Conservation (phyloP, 2,329 filamentous ascomycete genomes). For the Mollisiaceae sp. region DNA sequence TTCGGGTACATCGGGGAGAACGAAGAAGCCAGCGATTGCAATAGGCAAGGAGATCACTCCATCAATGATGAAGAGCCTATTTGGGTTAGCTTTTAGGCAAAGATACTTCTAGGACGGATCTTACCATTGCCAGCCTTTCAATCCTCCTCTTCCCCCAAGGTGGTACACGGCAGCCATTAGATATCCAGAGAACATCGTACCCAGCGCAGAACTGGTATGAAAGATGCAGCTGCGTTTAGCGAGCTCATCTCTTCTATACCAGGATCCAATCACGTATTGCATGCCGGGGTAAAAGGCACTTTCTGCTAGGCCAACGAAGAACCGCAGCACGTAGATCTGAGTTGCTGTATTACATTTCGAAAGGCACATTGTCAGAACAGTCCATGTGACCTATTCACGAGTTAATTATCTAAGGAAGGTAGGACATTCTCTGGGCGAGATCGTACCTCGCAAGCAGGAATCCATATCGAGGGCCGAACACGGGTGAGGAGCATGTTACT, state of each 20-base stretch:
- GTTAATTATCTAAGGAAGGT: conserved; percentile 11
- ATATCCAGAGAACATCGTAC: conserved; percentile 53
- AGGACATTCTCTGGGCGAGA: conserved; percentile 42
- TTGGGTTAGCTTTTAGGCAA: conserved; percentile 33
- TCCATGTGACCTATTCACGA: conserved; percentile 41
- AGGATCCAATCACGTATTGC: conserved; percentile 61
- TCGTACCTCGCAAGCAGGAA: conserved; percentile 51
- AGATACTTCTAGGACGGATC: neutral
- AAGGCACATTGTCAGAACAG: conserved; percentile 44
- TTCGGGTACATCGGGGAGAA: conserved; percentile 44
- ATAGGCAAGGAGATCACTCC: conserved; percentile 43
- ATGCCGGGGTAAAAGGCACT: conserved; percentile 60
- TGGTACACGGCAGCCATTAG: conserved; percentile 58
- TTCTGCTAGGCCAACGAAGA: conserved; percentile 54
- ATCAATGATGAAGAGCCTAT: conserved; percentile 52
- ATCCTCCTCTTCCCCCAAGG: conserved; percentile 53
- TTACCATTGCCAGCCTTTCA: conserved; percentile 58
- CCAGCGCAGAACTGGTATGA: conserved; percentile 42
- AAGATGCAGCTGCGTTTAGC: conserved; percentile 64
- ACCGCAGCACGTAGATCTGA: conserved; percentile 47
- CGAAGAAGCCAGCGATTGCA: conserved; percentile 35
- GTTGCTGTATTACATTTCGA: conserved; percentile 42
- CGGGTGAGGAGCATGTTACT: conserved; percentile 56
- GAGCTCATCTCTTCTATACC: conserved; percentile 62
- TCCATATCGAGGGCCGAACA: conserved; percentile 53